These are phyloP conservation scores for Prunella vulgaris DNA, from an alignment of 257 asterid genomes.

Conservation along the genomic window DNA sequence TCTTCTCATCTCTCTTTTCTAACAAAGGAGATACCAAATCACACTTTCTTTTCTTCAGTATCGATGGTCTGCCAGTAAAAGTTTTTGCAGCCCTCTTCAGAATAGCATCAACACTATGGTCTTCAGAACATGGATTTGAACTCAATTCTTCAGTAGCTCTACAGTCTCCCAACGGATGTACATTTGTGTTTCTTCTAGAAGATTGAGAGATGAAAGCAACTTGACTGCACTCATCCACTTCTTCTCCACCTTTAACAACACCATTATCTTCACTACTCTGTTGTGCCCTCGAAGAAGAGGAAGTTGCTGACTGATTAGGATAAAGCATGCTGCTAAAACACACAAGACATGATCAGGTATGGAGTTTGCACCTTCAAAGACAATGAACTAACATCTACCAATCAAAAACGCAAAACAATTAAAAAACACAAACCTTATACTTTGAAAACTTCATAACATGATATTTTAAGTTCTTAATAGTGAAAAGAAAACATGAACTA, in stretches of 20 bases:
- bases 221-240: slow-evolving; percentile 88
- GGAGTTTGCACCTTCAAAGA: slow-evolving; percentile 1
- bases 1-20: slow-evolving; percentile 72
- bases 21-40: slow-evolving; percentile 86
- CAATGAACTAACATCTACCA: too few relatives aligned
- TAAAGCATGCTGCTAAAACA: slow-evolving; percentile 12
- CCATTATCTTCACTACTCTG: slow-evolving; percentile 73
- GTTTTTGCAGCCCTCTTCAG: slow-evolving; percentile 83
- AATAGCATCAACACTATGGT: slow-evolving; percentile 69
- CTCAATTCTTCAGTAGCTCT: slow-evolving; percentile 42
- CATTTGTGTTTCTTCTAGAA: slow-evolving; percentile 34
- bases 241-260: slow-evolving; percentile 51
- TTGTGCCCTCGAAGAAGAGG: slow-evolving; percentile 65
- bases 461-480: not conserved
- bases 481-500: not conserved
- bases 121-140: slow-evolving; percentile 37
- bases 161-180: slow-evolving; percentile 36
- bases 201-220: slow-evolving; percentile 54
- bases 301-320: slow-evolving; percentile 43
- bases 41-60: slow-evolving; percentile 85
- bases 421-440: not conserved
- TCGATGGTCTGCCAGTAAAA: slow-evolving; percentile 77
- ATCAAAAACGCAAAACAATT: not conserved
- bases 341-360: not conserved
- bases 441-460: not conserved